A percentile compares a stretch with the other conserved stretches of the same genome.
Conservation (phyloP, 306 rosid species). For the Abrus pulchellus region DNA sequence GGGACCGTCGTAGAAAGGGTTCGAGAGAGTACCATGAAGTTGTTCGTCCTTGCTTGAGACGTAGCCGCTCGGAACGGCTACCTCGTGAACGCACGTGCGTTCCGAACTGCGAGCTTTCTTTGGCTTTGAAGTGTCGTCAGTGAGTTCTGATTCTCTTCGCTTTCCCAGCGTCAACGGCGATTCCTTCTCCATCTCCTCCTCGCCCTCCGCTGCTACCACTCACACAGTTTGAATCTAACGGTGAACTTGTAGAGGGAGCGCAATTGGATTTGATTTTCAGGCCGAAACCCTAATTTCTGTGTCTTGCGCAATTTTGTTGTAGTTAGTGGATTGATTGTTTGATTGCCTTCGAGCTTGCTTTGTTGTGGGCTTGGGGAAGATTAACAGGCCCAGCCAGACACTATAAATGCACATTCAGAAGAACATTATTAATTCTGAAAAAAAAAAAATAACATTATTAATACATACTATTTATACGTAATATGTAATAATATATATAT, state of each 20-base stretch:
- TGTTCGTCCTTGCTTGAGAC: slow-evolving; percentile 64
- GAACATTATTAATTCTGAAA: too few relatives aligned
- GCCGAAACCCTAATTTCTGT: slow-evolving; percentile 34
- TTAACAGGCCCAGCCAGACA: too few relatives aligned
- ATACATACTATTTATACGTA: too few relatives aligned
- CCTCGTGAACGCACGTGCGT: slow-evolving; percentile 93
- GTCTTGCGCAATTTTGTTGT: not conserved
- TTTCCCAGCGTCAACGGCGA: slow-evolving; percentile 57
- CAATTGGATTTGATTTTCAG: slow-evolving; percentile 8
- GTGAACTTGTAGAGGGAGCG: slow-evolving; percentile 1
- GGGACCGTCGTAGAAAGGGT: slow-evolving; percentile 68
- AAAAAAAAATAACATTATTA: too few relatives aligned
- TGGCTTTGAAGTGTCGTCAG: not conserved
- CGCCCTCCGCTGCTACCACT: not conserved
- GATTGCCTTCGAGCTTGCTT: not conserved
- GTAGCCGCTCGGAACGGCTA: slow-evolving; percentile 83
- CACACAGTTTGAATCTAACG: not conserved
- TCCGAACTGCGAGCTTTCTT: slow-evolving; percentile 55
- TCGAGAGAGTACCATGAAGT: slow-evolving; percentile 78
- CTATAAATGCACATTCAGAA: too few relatives aligned
- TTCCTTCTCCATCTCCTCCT: slow-evolving; percentile 61
- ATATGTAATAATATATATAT: too few relatives aligned
- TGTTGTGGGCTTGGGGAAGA: too few relatives aligned
- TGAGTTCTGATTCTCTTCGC: slow-evolving; percentile 54
- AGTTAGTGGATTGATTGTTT: too few relatives aligned